Base-by-base conservation (phyloP, 2,329 filamentous ascomycete genomes). In the Colletotrichum sp. region DNA sequence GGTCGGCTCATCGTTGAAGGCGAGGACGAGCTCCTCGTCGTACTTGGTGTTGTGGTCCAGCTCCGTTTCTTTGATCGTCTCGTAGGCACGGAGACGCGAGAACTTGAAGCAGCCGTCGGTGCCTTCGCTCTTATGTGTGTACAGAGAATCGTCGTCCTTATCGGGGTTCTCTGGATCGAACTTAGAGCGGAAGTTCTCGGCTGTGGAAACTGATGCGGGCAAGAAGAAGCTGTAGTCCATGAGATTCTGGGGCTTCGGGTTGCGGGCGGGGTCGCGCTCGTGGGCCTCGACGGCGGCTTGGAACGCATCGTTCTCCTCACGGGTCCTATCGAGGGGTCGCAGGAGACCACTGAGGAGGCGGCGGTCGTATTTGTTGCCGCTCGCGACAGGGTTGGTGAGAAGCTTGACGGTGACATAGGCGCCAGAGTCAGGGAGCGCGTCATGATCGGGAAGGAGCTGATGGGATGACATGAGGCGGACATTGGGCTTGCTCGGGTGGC, bases 401-500 rank as follows among this genome's bases (percentile, higher is more conserved):
- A 93, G 93, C 82, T 93, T 93, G 84, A 93, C 87, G 16, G 91
- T 91, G 76, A 93, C 90, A 79, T 93, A 94, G 74, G 91, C 91
- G 69, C 92, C 92, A 4, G 90, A 90, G 81, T 94, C 92, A 62
- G 92, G 91, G 84, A 93, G 93, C n/a, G 91, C 89, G 73, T 92
- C 90, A 55, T 92, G 86, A 78, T 94, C 92, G 8, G 92, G 92
- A 21, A 93, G 82, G 51, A 94, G 82, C 33, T 91, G 91, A 74
- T 87, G 89, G 21, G 89, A 88, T 57, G 92, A 89, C 18, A 92
- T 86, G 73, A 93, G 81, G 76, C 90, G 80, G 13, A 75, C 66
- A 80, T 29, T 78, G 76, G 43, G 83, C 77, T 85, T 88, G 62
- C 86, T 87, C 6, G 90, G 91, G 78, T 92, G 91, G 77, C 86